Evolutionary conservation across 2,329 filamentous ascomycete species (phyloP), one percentile per base, ranked within the genome.

Genomic region (Diaporthe australafricana): DNA sequence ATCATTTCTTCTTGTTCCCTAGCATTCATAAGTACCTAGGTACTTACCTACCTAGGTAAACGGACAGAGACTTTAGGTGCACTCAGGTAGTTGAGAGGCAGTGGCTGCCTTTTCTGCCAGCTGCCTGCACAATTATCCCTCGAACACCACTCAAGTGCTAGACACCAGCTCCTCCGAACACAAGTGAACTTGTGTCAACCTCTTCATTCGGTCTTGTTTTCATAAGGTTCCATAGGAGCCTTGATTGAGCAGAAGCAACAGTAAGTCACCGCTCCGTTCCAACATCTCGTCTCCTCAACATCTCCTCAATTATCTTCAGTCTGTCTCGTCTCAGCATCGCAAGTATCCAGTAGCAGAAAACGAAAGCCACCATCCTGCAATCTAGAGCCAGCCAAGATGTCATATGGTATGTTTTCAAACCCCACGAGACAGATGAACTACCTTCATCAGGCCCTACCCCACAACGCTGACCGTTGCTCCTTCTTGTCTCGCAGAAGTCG

Each of bases 81-180:
- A n/a, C n/a, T n/a, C n/a, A n/a, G n/a, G n/a, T n/a, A n/a, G n/a
- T n/a, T n/a, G n/a, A n/a, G n/a, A 50, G 60, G 30, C 60, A 65
- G 60, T 20, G 9, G n/a, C 30, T 7, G 38, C 11, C 38, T 14
- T 40, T 40, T 11, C 38, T 40, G 11, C 8, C 60, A 42, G 60
- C 47, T 50, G 30, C 60, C 27, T 50, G 60, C 42, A 50, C 32
- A 40, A n/a, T n/a, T n/a, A n/a, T n/a, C n/a, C n/a, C n/a, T n/a
- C n/a, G n/a, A n/a, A n/a, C n/a, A n/a, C n/a, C n/a, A n/a, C n/a
- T n/a, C n/a, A n/a, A 40, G 9, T 40, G 38, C 47, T 20, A 35
- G 9, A 35, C 32, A 35, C 32, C 32, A 35, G 5, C 32, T 35
- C 9, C 32, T 35, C 9, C 32, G 17, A 7, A 4, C 30, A 25